Conservation (phyloP, 2,329 filamentous ascomycete genomes). For the Botryotinia globosa region DNA sequence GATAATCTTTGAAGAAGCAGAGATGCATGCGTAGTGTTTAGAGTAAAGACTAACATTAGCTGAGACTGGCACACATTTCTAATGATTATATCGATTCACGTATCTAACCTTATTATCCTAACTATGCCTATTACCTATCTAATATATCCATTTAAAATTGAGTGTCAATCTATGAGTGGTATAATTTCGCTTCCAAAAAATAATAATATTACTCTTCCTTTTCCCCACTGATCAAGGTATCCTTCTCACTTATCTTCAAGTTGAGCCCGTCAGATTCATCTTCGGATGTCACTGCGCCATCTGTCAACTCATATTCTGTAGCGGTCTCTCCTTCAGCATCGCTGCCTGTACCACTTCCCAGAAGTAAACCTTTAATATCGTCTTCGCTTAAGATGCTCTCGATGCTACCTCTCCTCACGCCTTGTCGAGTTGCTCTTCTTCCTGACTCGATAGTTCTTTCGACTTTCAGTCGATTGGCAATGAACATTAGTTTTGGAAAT, state of each 20-base stretch:
- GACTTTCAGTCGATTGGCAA: conserved; percentile 80
- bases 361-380: conserved; percentile 52
- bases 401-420: conserved; percentile 50
- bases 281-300: conserved; percentile 28
- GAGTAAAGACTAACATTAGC: neutral
- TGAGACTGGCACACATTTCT: neutral
- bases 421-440: conserved; percentile 51
- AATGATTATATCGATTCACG: neutral
- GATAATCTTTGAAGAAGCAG: neutral
- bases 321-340: conserved; percentile 38
- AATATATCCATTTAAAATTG: neutral
- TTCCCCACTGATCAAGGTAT: neutral
- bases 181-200: neutral
- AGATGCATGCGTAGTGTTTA: neutral
- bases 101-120: neutral
- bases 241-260: conserved; percentile 6
- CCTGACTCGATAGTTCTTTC: conserved; percentile 68
- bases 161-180: neutral
- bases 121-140: neutral
- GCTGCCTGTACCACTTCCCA: conserved; percentile 30
- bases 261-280: conserved; percentile 28
- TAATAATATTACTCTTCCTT: neutral
- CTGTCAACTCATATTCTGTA: conserved; percentile 36
- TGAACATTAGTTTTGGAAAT: conserved; percentile 89
- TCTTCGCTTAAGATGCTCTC: conserved; percentile 62